A percentile compares a stretch with the other conserved stretches of the same genome.
Conservation (phyloP, 805 yeast genomes). For the Kazachstania martiniae region DNA sequence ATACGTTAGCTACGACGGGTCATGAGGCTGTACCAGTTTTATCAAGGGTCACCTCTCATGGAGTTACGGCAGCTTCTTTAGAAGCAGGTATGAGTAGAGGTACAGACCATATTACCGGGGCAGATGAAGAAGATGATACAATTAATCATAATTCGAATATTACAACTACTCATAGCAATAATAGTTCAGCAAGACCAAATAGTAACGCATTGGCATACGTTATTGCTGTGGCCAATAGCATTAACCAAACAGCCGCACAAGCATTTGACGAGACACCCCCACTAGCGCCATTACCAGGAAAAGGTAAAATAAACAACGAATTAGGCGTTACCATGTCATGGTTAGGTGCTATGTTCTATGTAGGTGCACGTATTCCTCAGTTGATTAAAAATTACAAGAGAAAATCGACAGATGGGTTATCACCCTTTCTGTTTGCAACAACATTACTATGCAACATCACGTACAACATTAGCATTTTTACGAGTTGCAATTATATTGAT, state of each 20-base stretch:
- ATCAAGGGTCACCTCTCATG: slow-evolving; percentile 1
- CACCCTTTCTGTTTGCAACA: slow-evolving; percentile 67
- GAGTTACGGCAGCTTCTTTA: slow-evolving; percentile 1
- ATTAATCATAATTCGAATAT: background rate
- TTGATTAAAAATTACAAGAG: slow-evolving; percentile 62
- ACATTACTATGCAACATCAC: slow-evolving; percentile 72
- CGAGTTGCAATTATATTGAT: slow-evolving; percentile 43
- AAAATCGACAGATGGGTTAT: slow-evolving; percentile 78
- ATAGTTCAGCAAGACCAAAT: background rate
- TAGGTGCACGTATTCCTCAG: slow-evolving; percentile 78
- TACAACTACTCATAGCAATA: background rate
- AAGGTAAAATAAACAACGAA: slow-evolving; percentile 1
- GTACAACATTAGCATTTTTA: slow-evolving; percentile 64
- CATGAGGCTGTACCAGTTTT: slow-evolving; percentile 25
- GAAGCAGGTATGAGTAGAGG: background rate
- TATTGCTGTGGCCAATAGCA: slow-evolving; percentile 4
- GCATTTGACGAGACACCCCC: background rate
- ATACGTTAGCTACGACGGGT: slow-evolving; percentile 24
- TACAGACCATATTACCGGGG: too few species aligned
- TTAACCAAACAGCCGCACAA: background rate
- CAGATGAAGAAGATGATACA: background rate
- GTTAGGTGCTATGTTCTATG: slow-evolving; percentile 66
- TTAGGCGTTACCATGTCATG: slow-evolving; percentile 55
- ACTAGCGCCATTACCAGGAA: background rate
- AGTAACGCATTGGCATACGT: slow-evolving; percentile 1